phyloP scores from a whole-genome alignment of 1,284 basidiomycete species.

The Rhodotorula sp. region DNA sequence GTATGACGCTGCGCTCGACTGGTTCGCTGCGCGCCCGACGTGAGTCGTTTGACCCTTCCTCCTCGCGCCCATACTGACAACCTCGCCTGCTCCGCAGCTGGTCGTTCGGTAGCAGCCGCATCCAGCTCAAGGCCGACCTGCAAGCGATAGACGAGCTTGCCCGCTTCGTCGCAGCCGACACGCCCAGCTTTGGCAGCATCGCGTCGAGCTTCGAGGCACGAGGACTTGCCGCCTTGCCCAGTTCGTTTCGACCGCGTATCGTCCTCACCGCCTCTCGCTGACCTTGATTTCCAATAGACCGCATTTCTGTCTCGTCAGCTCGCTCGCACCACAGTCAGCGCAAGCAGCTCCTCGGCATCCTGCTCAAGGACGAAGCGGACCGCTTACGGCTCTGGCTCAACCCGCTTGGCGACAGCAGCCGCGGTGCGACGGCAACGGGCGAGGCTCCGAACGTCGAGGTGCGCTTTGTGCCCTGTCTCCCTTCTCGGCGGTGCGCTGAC shows the following conservation, averaged over 20 bases:
- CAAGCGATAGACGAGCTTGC: slow-evolving; percentile 71
- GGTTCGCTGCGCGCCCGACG: slow-evolving; percentile 90
- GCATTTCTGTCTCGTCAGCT: slow-evolving; percentile 22
- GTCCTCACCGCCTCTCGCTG: background rate
- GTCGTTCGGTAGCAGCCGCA: slow-evolving; percentile 88
- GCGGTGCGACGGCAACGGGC: slow-evolving; percentile 61
- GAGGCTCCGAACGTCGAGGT: slow-evolving; percentile 24
- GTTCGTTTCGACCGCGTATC: slow-evolving; percentile 9
- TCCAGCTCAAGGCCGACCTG: slow-evolving; percentile 85
- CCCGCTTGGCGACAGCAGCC: slow-evolving; percentile 71
- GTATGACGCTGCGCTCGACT: slow-evolving; percentile 78
- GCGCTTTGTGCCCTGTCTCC: slow-evolving; percentile 49
- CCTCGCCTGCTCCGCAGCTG: slow-evolving; percentile 60
- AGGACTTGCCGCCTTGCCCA: slow-evolving; percentile 6
- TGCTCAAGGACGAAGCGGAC: slow-evolving; percentile 88
- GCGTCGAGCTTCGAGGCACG: slow-evolving; percentile 38
- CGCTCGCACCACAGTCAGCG: slow-evolving; percentile 61
- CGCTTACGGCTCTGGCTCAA: slow-evolving; percentile 89
- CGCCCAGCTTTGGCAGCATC: slow-evolving; percentile 41
- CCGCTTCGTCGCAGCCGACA: slow-evolving; percentile 31
- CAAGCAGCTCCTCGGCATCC: slow-evolving; percentile 71
- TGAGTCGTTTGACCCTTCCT: slow-evolving; percentile 53
- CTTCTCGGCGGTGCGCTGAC: slow-evolving; percentile 57
- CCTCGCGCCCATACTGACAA: rapidly evolving
- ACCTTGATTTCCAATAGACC: slow-evolving; percentile 34